These are phyloP conservation scores for Aspergillus baeticus DNA, from an alignment of 495 filamentous ascomycete genomes.

Conservation along the genomic window DNA sequence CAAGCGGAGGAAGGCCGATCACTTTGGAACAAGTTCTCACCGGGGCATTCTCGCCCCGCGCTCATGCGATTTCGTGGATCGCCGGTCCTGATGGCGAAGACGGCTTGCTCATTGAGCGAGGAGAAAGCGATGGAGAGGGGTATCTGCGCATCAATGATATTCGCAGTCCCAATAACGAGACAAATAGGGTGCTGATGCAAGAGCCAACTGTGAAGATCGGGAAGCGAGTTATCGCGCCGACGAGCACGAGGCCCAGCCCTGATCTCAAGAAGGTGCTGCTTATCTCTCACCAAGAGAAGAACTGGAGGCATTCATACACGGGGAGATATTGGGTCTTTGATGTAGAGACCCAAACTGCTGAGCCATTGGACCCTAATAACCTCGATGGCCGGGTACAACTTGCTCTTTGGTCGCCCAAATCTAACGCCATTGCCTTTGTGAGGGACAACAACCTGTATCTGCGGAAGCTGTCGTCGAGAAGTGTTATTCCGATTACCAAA, in stretches of 20 bases:
- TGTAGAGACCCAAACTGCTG: slow-evolving; percentile 73
- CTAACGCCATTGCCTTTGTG: slow-evolving; percentile 82
- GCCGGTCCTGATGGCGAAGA: slow-evolving; percentile 81
- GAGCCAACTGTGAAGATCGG: slow-evolving; percentile 57
- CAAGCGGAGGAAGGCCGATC: slow-evolving; percentile 71
- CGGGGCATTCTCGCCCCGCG: slow-evolving; percentile 66
- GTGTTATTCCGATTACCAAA: slow-evolving; percentile 71
- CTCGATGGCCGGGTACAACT: slow-evolving; percentile 72
- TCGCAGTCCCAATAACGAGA: slow-evolving; percentile 39
- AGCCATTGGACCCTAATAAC: slow-evolving; percentile 73
- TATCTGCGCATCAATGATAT: slow-evolving; percentile 90
- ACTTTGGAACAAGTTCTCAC: slow-evolving; percentile 76
- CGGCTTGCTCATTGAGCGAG: slow-evolving; percentile 73
- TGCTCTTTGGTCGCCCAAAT: slow-evolving; percentile 85
- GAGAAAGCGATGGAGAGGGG: slow-evolving; percentile 53
- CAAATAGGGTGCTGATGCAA: slow-evolving; percentile 72
- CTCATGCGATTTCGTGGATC: slow-evolving; percentile 84
- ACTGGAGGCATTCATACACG: slow-evolving; percentile 87
- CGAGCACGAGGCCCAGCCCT: slow-evolving; percentile 69
- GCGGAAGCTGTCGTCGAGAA: slow-evolving; percentile 61
- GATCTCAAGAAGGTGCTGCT: slow-evolving; percentile 84
- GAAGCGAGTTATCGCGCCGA: slow-evolving; percentile 48
- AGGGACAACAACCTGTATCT: slow-evolving; percentile 85
- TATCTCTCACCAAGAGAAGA: slow-evolving; percentile 63
- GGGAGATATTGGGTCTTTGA: slow-evolving; percentile 93